Base-by-base conservation (phyloP, 805 yeast genomes). In the Candida xiaguanensis region DNA sequence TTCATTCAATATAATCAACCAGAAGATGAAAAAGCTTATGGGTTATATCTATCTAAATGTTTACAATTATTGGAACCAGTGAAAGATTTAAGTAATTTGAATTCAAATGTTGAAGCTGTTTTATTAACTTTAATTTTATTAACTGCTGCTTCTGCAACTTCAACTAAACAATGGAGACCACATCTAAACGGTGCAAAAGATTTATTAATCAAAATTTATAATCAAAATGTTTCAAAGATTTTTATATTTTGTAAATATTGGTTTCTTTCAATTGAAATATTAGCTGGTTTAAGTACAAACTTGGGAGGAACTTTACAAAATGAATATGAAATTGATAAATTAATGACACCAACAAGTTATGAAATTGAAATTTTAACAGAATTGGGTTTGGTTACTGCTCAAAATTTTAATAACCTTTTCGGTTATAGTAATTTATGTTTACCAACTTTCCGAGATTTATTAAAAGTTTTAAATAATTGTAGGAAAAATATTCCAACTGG, bases 151-250 rank as follows among this genome's bases (percentile, higher is more conserved):
- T 76, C 77, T 42, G 81, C 83, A 0, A 57, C 75, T 4, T 59
- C 67, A 11, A 65, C 67, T 35, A 73, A 72, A 40, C 70, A 73
- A 41, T 80, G 85, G 86, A 63, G 82, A 42, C 76, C 82, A 1
- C 85, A 80, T 57, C 55, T 80, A 15, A 55, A 73, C 39, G 85
- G 83, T 2, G 85, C 85, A 0, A 79, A 77, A 47, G 81, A 77
- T 40, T 53, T 80, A 13, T 60, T 81, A 11, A 55, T 77, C 34
- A 78, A 75, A 44, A 44, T 42, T 51, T 7, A 30, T 43, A 16
- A 40, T 22, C 35, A 29, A 17, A 55, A 51, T 22, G 31, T 46
- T 36, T 63, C 77, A 3, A 63, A 63, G 27, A 65, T 72, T 0
- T 49, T 77, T 27, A 56, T 77, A 1, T 69, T 79, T 44, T 78